A percentile compares a stretch with the other conserved stretches of the same genome.
These are phyloP conservation scores for Albugo laibachii DNA, from an alignment of 352 stramenopile species.

Conservation along the genomic window DNA sequence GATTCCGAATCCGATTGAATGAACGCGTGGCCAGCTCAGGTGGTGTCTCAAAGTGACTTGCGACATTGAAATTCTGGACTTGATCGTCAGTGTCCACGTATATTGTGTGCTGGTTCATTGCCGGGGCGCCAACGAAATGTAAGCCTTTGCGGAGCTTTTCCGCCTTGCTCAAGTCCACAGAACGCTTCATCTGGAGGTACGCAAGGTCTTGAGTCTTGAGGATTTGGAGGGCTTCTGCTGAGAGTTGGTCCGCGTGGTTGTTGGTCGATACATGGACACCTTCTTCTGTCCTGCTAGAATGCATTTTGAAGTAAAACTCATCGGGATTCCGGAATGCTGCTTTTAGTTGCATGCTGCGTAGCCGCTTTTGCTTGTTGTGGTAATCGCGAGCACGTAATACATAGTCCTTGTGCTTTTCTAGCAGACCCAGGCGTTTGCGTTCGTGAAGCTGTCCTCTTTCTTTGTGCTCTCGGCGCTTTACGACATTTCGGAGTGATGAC, in stretches of 20 bases:
- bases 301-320: slow-evolving; percentile 99
- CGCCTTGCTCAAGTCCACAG: slow-evolving; percentile 52
- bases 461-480: slow-evolving; percentile 98
- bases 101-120: slow-evolving; percentile 83
- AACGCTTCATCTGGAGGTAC: slow-evolving; percentile 84
- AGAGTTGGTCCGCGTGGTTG: slow-evolving; percentile 40
- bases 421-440: slow-evolving; percentile 83
- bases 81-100: slow-evolving; percentile 82
- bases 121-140: slow-evolving; percentile 58
- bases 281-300: slow-evolving; percentile 51
- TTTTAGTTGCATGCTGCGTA: slow-evolving; percentile 82
- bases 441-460: slow-evolving; percentile 88
- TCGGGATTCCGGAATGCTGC: slow-evolving; percentile 94
- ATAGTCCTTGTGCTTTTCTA: slow-evolving; percentile 99
- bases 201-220: slow-evolving; percentile 95
- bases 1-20: slow-evolving; percentile 55
- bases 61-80: slow-evolving; percentile 74
- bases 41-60: slow-evolving; percentile 82
- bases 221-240: slow-evolving; percentile 59
- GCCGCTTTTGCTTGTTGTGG: slow-evolving; percentile 84
- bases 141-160: slow-evolving; percentile 55
- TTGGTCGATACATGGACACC: slow-evolving; percentile 59
- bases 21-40: slow-evolving; percentile 44
- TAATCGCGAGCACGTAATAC: slow-evolving; percentile 88
- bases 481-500: slow-evolving; percentile 91